phyloP scores from a whole-genome alignment of 108 stramenopile genomes.

The Schizochytrium sp. region DNA sequence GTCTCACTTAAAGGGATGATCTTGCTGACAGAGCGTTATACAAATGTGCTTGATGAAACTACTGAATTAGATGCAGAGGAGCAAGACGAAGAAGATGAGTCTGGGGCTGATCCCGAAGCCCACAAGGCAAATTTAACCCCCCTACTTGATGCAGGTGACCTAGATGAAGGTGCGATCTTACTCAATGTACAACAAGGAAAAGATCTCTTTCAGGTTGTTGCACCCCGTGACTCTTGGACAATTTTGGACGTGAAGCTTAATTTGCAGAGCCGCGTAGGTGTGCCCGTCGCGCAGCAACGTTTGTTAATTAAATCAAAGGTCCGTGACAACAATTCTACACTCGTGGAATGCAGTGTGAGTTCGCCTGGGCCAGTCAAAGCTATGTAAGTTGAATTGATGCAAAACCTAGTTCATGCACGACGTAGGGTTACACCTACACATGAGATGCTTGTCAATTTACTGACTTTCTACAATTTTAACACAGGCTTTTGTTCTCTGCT shows the following conservation, averaged over 20 bases:
- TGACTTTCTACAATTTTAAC: background rate
- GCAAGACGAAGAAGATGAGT: background rate
- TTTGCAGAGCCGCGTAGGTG: conserved; percentile 10
- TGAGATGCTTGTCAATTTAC: too few species aligned
- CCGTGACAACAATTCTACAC: background rate
- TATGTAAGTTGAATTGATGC: conserved; percentile 14
- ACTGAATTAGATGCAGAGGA: background rate
- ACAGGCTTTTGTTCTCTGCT: conserved; percentile 34
- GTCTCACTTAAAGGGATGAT: conserved; percentile 14
- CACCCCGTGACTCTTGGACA: background rate
- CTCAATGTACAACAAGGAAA: conserved; percentile 18
- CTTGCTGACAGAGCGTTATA: conserved; percentile 8
- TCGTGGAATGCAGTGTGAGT: background rate
- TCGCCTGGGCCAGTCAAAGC: background rate
- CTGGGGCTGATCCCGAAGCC: too few species aligned
- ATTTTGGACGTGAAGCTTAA: background rate
- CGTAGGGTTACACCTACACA: too few species aligned
- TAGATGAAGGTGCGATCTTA: background rate
- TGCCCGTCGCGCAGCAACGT: conserved; percentile 50
- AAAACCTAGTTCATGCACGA: background rate
- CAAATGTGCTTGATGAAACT: background rate
- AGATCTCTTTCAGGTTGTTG: background rate
- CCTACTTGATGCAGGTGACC: background rate
- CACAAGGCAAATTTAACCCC: too few species aligned
- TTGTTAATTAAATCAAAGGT: conserved; percentile 46